Base-by-base conservation (phyloP, 352 stramenopile species). In the Phytophthora pisi region DNA sequence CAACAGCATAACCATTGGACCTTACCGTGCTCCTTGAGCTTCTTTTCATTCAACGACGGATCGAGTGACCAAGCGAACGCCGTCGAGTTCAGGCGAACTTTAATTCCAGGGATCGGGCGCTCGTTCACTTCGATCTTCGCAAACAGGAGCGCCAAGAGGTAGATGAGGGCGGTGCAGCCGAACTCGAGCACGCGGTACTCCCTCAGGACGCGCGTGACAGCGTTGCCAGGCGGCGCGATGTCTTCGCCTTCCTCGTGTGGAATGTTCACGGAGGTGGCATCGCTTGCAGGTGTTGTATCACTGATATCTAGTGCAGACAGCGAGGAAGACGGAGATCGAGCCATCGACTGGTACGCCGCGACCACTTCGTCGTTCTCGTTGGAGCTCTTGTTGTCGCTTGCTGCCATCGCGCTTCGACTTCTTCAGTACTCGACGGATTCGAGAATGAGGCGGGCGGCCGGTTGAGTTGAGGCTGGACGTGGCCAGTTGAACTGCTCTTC, bases 151-250 rank as follows among this genome's bases (percentile, higher is more conserved):
- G 75, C 79, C 28, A 76, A 42, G 13, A 51, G 61, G 47, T 82
- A 66, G 68, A 88, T 84, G 30, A 82, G 56, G 1, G 75, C 26
- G 36, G 74, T 74, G 62, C 72, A 67, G 45, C 61, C 58, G 49
- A 89, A 88, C 69, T 91, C 82, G 51, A 75, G 52, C 28, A 84
- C 56, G 38, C 82, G 80, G 51, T 75, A 83, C 31, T 64, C 42
- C n/a, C 63, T 51, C 64, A 78, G 13, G 16, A 69, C 7, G 5
- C 51, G 53, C 23, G 43, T 40, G 45, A 31, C 61, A 2, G 30
- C 24, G 16, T 20, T 47, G 45, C 5, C 38, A 57, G 30, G 18
- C 16, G 55, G 13, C 26, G 23, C 42, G 4, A 47, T 23, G n/a
- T 1, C 20, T 20, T 36, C 36, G 10, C 3, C n/a, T 5, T 15